Base-by-base conservation (phyloP, 202 grass and related monocot species). In the Zizania palustris region DNA sequence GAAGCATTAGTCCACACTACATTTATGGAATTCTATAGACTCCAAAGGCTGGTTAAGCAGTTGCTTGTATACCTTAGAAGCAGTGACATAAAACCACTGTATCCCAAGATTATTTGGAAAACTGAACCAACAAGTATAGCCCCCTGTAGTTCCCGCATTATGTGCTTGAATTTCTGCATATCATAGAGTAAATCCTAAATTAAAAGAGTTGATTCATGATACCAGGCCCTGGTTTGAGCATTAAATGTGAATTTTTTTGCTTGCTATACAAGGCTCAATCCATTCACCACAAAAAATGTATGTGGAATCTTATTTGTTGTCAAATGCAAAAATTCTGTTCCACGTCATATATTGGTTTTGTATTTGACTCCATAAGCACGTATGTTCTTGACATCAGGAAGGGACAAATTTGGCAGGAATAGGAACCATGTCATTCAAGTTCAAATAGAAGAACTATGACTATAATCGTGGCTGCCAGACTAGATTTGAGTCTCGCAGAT, bases 141-240 rank as follows among this genome's bases (percentile, higher is more conserved):
- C 41, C 96, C 96, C 62, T 99, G 96, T 69, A 99, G 60, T 73
- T 99, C 96, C 64, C 91, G 95, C 96, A 95, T 99, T 81, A 90
- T 90, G 84, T 92, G 96, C 92, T 90, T 95, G 81, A 99, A 95
- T 76, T 98, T 99, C 96, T 99, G 89, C 85, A 92, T 85, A 34
- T 53, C 72, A 88, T 70, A 85, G 34, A 77, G 45, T 6, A 34
- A 38, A 74, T 12, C 7, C 38, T 65, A 58, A 20, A 76, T 39
- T 76, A 64, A 37, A 36, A 58, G 57, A 84, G 20, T 35, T 46
- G 34, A 71, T 79, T 49, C 45, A 56, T 44, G 9, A 45, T 20
- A 51, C 10, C 61, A 69, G 38, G 21, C 18, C 12, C 43, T 84
- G 60, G 15, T 65, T 21, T 45, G 45, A 37, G 75, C 20, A 65